Percentiles rank a stretch among this genome's conserved stretches.
These are phyloP conservation scores for Moricandia moricandioides DNA, from an alignment of 345 rosid genomes.

Conservation along the genomic window DNA sequence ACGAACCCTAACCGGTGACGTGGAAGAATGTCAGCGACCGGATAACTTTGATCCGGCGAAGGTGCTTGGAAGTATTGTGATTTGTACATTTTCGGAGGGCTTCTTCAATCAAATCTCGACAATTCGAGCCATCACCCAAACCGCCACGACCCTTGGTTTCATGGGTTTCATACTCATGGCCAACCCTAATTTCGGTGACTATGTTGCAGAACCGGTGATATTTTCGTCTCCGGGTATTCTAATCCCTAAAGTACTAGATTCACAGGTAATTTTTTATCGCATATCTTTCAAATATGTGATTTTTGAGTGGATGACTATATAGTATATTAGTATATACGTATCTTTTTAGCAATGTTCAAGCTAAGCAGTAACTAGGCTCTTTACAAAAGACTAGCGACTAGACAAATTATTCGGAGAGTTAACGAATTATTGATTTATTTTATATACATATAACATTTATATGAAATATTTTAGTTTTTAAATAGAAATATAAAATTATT, in stretches of 20 bases:
- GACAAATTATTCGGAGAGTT: too few relatives aligned
- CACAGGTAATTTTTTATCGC: conserved; percentile 47
- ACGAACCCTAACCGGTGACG: conserved; percentile 40
- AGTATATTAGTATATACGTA: neutral
- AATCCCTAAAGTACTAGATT: conserved; percentile 56
- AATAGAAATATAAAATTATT: too few relatives aligned
- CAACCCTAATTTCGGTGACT: conserved; percentile 59
- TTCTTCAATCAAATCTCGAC: conserved; percentile 62
- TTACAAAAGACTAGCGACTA: too few relatives aligned
- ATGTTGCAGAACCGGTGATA: conserved; percentile 62
- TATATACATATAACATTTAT: too few relatives aligned
- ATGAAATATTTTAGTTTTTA: too few relatives aligned
- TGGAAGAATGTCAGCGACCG: conserved; percentile 76
- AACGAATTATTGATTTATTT: too few relatives aligned
- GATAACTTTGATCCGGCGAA: conserved; percentile 51
- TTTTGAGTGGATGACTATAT: neutral
- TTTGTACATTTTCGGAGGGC: conserved; percentile 74
- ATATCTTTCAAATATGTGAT: neutral
- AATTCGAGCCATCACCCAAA: conserved; percentile 50
- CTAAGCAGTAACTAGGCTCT: too few relatives aligned
- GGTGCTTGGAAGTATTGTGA: conserved; percentile 57
- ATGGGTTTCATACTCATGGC: conserved; percentile 66
- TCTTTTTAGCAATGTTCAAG: too few relatives aligned
- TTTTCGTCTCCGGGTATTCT: conserved; percentile 53
- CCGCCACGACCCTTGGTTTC: conserved; percentile 60